phyloP scores from a whole-genome alignment of 1,284 basidiomycete genomes.

The Limonomyces culmigenus region DNA sequence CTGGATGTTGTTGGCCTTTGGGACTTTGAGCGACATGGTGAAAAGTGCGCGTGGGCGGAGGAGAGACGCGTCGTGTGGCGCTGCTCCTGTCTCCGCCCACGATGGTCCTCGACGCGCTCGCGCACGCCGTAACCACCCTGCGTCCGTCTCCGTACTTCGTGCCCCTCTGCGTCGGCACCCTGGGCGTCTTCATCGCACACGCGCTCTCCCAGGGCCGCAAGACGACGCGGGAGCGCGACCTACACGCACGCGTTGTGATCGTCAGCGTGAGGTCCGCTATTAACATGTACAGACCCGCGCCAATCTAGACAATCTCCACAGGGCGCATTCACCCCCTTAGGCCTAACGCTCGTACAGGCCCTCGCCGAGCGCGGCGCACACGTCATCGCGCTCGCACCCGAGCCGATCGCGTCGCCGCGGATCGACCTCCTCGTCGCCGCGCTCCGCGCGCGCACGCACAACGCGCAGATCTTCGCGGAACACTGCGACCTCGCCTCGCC shows the following conservation, averaged over 20 bases:
- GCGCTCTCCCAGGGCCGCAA: conserved; percentile 48
- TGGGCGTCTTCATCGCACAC: conserved; percentile 27
- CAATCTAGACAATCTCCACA: no score
- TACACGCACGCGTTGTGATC: conserved; percentile 53
- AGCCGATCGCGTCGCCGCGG: conserved; percentile 34
- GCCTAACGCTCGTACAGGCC: conserved; percentile 43
- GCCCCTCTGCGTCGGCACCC: conserved; percentile 27
- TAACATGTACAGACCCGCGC: no score
- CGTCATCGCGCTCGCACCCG: conserved; percentile 48
- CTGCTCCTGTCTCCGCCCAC: not conserved
- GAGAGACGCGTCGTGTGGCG: no score
- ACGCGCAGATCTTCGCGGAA: conserved; percentile 60
- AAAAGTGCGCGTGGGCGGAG: not conserved
- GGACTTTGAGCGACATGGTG: conserved; percentile 85
- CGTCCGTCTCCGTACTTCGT: conserved; percentile 24
- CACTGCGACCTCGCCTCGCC: conserved; percentile 52
- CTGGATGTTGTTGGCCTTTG: conserved; percentile 76
- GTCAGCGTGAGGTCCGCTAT: conserved; percentile 56
- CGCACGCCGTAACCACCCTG: conserved; percentile 11
- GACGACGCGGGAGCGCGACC: conserved; percentile 52
- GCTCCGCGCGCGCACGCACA: conserved; percentile 47
- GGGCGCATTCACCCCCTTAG: conserved; percentile 61
- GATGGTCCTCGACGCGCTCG: conserved; percentile 20
- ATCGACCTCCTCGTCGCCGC: conserved; percentile 43
- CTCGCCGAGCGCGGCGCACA: conserved; percentile 59